Evolutionary conservation across 208 protist species (phyloP).

Genomic region (Phytomonas sp.): DNA sequence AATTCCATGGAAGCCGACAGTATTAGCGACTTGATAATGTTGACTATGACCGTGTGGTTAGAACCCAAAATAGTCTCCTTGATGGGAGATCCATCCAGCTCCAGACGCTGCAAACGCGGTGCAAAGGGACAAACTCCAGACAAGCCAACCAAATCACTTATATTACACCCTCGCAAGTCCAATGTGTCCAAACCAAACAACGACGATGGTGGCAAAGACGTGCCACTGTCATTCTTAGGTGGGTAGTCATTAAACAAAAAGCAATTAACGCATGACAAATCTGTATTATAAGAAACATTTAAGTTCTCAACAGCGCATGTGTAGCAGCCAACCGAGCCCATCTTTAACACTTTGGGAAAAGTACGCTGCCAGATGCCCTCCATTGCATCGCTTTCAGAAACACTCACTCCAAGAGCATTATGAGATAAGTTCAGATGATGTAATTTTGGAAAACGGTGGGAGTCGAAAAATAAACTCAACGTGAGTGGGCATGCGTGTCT

Average conservation of each 20-base stretch:
- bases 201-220: background rate
- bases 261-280: slow-evolving; percentile 34
- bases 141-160: slow-evolving; percentile 28
- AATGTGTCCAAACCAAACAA: slow-evolving; percentile 9
- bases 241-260: slow-evolving; percentile 25
- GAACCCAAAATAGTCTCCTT: slow-evolving; percentile 16
- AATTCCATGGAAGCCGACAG: background rate
- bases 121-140: slow-evolving; percentile 14
- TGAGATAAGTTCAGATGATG: slow-evolving; percentile 47
- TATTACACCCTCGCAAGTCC: slow-evolving; percentile 6
- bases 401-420: slow-evolving; percentile 41
- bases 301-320: slow-evolving; percentile 12
- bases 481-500: slow-evolving; percentile 46
- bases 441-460: slow-evolving; percentile 38
- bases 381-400: slow-evolving; percentile 47
- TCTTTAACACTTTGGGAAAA: slow-evolving; percentile 7
- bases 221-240: background rate
- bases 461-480: slow-evolving; percentile 48
- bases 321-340: slow-evolving; percentile 15
- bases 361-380: slow-evolving; percentile 22
- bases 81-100: slow-evolving; percentile 25
- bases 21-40: slow-evolving; percentile 14
- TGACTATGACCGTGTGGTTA: slow-evolving; percentile 5
- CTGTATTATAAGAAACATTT: slow-evolving; percentile 36
- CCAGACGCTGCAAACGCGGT: slow-evolving; percentile 14